Conservation (phyloP, 495 filamentous ascomycete species). For the Cetradonia linearis region DNA sequence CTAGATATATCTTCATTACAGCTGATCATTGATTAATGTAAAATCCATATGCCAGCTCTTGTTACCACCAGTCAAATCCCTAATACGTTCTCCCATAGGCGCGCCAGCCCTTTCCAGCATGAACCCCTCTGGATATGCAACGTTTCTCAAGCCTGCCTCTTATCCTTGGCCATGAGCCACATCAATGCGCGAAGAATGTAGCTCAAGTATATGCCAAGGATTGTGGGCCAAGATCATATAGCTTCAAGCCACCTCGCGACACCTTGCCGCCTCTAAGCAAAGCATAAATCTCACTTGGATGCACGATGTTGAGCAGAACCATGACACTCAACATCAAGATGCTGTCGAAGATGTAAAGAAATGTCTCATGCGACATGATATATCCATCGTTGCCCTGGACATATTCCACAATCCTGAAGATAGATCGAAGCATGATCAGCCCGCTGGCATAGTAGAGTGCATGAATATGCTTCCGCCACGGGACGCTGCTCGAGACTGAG, state of each 20-base stretch:
- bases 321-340: slow-evolving; percentile 47
- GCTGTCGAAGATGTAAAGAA: slow-evolving; percentile 55
- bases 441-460: slow-evolving; percentile 43
- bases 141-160: neutral
- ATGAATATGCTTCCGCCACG: slow-evolving; percentile 44
- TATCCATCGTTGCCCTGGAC: slow-evolving; percentile 43
- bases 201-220: neutral
- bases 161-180: neutral
- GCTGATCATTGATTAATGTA: no score
- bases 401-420: slow-evolving; percentile 57
- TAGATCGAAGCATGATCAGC: slow-evolving; percentile 50
- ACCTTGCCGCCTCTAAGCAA: slow-evolving; percentile 10
- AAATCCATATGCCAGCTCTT: neutral
- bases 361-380: slow-evolving; percentile 45
- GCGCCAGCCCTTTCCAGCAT: neutral
- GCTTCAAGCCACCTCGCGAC: slow-evolving; percentile 10
- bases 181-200: neutral
- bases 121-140: neutral
- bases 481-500: slow-evolving; percentile 15
- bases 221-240: neutral
- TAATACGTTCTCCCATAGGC: neutral
- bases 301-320: slow-evolving; percentile 38
- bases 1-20: no score
- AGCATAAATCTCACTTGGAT: slow-evolving; percentile 31
- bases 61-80: neutral